These are phyloP conservation scores for Annulohypoxylon bovei DNA, from an alignment of 495 filamentous ascomycete species.

Conservation along the genomic window DNA sequence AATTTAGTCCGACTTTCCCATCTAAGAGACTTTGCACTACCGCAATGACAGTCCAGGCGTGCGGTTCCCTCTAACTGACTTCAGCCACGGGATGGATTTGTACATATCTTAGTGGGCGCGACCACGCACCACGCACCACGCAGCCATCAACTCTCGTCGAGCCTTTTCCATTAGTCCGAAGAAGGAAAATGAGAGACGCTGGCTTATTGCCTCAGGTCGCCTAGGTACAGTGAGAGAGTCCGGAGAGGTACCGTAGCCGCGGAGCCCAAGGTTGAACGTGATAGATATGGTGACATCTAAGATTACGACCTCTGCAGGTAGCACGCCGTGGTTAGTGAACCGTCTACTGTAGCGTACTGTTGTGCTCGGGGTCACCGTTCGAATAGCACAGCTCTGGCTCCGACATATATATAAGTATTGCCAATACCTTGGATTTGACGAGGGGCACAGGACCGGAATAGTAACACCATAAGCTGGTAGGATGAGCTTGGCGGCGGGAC, in stretches of 20 bases:
- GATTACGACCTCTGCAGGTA: constrained; percentile 23
- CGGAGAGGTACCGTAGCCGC: constrained; percentile 12
- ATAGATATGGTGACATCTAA: constrained; percentile 32
- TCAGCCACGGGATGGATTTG: constrained; percentile 9
- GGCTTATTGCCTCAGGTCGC: constrained; percentile 19
- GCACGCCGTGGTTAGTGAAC: constrained; percentile 19
- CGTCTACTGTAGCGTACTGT: constrained; percentile 25
- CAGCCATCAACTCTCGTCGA: constrained; percentile 6
- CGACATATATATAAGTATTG: constrained; percentile 29
- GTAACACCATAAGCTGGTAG: constrained; percentile 36
- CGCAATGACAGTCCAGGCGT: constrained; percentile 1
- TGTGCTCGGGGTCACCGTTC: constrained; percentile 21
- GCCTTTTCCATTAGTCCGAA: constrained; percentile 30
- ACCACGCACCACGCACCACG: constrained; percentile 6
- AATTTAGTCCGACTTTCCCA: background rate
- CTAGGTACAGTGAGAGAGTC: background rate
- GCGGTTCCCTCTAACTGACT: background rate
- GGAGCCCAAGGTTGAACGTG: constrained; percentile 16
- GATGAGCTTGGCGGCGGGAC: constrained; percentile 38
- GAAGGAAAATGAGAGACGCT: background rate
- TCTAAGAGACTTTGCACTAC: constrained; percentile 8
- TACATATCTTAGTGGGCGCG: constrained; percentile 11
- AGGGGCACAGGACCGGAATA: constrained; percentile 34
- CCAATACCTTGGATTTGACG: constrained; percentile 26
- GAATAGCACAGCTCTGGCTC: constrained; percentile 23